Evolutionary conservation across 345 rosid genomes (phyloP).

Genomic region (Citrus sp.): DNA sequence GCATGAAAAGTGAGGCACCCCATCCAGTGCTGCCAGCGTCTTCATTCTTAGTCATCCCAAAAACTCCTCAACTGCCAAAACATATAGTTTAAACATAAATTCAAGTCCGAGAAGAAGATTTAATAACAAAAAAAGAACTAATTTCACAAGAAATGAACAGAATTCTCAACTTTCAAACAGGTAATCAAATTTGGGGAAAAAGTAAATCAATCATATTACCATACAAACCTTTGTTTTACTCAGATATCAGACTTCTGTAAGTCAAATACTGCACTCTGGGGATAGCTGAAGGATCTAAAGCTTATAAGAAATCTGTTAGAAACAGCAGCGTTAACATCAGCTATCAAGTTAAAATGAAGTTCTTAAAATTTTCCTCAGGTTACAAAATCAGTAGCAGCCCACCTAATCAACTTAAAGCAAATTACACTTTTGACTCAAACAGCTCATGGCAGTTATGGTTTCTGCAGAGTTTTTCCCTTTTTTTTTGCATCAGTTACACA

Average conservation of each 20-base stretch:
- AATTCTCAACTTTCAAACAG: not conserved
- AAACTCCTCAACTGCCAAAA: slow-evolving; percentile 32
- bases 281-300: not conserved
- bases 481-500: slow-evolving; percentile 8
- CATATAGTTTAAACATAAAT: slow-evolving; percentile 2
- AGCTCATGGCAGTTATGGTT: not conserved
- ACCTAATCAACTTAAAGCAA: not conserved
- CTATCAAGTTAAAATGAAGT: not conserved
- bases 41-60: slow-evolving; percentile 61
- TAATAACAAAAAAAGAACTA: not conserved
- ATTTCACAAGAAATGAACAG: not conserved
- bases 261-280: not conserved
- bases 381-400: not conserved
- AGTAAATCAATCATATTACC: not conserved
- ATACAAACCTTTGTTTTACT: not conserved
- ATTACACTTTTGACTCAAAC: not conserved
- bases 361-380: not conserved
- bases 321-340: not conserved
- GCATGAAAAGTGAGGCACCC: slow-evolving; percentile 68
- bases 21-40: slow-evolving; percentile 79
- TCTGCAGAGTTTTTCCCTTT: not conserved
- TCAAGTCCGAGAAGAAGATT: not conserved
- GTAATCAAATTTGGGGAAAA: not conserved
- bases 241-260: not conserved
- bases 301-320: not conserved